phyloP scores from a whole-genome alignment of 805 yeast genomes.

The Metschnikowia kunwiensis region DNA sequence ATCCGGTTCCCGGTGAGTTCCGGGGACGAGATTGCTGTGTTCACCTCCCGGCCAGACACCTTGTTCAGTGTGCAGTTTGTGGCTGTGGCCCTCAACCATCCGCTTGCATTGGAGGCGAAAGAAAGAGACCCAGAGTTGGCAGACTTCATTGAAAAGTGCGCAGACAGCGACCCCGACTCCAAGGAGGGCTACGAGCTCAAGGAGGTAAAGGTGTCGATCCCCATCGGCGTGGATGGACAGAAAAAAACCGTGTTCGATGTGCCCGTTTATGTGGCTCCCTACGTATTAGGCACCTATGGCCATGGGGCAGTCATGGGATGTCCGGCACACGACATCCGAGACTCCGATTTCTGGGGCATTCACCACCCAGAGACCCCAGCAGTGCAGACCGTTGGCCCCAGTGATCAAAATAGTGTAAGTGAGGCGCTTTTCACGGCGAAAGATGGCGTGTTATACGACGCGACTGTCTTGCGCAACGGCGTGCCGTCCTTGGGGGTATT shows the following conservation, averaged over 20 bases:
- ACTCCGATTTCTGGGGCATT: slow-evolving; percentile 71
- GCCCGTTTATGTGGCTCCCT: slow-evolving; percentile 89
- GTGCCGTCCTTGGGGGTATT: slow-evolving; percentile 32
- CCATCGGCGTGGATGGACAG: slow-evolving; percentile 44
- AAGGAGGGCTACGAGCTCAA: slow-evolving; percentile 56
- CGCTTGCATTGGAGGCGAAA: slow-evolving; percentile 45
- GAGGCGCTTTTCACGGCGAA: slow-evolving; percentile 47
- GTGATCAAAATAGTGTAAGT: slow-evolving; percentile 13
- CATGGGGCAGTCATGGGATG: slow-evolving; percentile 98
- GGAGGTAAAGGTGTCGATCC: slow-evolving; percentile 49
- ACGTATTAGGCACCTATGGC: slow-evolving; percentile 81
- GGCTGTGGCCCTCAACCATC: slow-evolving; percentile 74
- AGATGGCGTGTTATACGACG: slow-evolving; percentile 39
- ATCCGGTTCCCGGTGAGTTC: slow-evolving; percentile 46
- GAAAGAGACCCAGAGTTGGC: slow-evolving; percentile 38
- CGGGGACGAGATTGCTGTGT: slow-evolving; percentile 44
- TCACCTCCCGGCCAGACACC: slow-evolving; percentile 91
- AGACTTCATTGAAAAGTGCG: slow-evolving; percentile 47
- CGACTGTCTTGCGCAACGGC: slow-evolving; percentile 26
- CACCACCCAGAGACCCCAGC: slow-evolving; percentile 50
- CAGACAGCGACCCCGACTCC: slow-evolving; percentile 27
- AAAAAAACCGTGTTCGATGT: slow-evolving; percentile 27
- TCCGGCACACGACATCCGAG: slow-evolving; percentile 90
- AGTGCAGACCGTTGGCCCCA: slow-evolving; percentile 46
- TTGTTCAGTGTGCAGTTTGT: slow-evolving; percentile 77